Conservation (phyloP, 176 grass and related monocot genomes). For the Juncus inflexus region DNA sequence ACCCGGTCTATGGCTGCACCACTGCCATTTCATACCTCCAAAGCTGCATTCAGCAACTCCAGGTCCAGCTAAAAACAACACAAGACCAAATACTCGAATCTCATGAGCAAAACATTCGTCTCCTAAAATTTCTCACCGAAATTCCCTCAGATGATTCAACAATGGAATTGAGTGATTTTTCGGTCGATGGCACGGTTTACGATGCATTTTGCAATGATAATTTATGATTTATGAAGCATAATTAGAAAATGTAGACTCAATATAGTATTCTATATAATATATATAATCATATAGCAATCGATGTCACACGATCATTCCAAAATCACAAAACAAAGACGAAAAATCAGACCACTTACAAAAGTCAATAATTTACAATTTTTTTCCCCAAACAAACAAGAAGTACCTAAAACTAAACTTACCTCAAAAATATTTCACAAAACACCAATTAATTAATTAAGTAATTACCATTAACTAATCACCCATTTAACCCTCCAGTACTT, state of each 20-base stretch:
- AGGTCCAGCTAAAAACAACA: slow-evolving; percentile 27
- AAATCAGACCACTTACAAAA: too few relatives aligned
- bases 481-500: slow-evolving; percentile 49
- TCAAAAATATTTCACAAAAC: slow-evolving; percentile 16
- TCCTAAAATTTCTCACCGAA: neutral
- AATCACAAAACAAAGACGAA: slow-evolving; percentile 1
- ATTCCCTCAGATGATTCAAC: too few relatives aligned
- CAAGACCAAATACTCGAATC: slow-evolving; percentile 20
- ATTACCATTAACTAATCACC: slow-evolving; percentile 13
- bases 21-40: slow-evolving; percentile 28
- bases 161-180: too few relatives aligned
- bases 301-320: slow-evolving; percentile 11
- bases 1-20: slow-evolving; percentile 37
- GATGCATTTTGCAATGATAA: too few relatives aligned
- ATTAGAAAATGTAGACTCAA: too few relatives aligned
- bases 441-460: slow-evolving; percentile 1
- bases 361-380: too few relatives aligned
- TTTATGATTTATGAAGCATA: too few relatives aligned
- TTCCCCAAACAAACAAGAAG: slow-evolving; percentile 19
- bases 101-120: slow-evolving; percentile 21
- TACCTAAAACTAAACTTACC: neutral
- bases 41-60: slow-evolving; percentile 25
- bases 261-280: neutral
- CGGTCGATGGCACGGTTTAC: too few relatives aligned
- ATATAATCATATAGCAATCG: slow-evolving; percentile 6